These are phyloP conservation scores for Pyrus bretschneideri DNA, from an alignment of 306 rosid genomes.

Conservation along the genomic window DNA sequence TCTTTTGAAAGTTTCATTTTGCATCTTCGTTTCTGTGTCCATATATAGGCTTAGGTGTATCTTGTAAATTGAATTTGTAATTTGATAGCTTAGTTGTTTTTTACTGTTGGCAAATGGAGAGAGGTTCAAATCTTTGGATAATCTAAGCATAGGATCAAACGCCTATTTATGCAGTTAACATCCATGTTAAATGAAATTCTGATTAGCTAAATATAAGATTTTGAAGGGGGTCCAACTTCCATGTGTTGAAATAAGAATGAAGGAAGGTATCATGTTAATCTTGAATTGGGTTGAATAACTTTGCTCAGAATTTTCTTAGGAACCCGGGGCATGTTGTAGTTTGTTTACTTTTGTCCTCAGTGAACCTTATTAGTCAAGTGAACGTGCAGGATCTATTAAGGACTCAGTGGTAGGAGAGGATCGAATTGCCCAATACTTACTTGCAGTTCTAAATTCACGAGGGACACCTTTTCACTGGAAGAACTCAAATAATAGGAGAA, in stretches of 20 bases:
- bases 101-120: neutral
- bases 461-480: constrained; percentile 87
- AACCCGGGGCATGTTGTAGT: neutral
- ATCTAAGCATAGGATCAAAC: neutral
- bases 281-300: neutral
- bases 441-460: constrained; percentile 68
- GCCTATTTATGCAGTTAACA: neutral
- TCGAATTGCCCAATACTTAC: constrained; percentile 76
- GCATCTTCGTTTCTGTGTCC: too few species aligned
- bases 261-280: neutral
- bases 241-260: neutral
- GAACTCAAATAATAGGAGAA: constrained; percentile 49
- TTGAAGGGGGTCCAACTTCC: neutral
- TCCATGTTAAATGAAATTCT: neutral
- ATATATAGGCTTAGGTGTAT: neutral
- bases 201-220: neutral
- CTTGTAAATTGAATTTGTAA: neutral
- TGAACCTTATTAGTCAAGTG: neutral
- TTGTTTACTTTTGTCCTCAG: neutral
- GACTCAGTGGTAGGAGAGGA: constrained; percentile 91
- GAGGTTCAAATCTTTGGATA: neutral
- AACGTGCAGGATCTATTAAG: constrained; percentile 74
- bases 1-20: neutral
- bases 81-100: neutral
- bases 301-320: neutral